Base-by-base conservation (phyloP, 768 basidiomycete species). In the Tricholoma matsutake region DNA sequence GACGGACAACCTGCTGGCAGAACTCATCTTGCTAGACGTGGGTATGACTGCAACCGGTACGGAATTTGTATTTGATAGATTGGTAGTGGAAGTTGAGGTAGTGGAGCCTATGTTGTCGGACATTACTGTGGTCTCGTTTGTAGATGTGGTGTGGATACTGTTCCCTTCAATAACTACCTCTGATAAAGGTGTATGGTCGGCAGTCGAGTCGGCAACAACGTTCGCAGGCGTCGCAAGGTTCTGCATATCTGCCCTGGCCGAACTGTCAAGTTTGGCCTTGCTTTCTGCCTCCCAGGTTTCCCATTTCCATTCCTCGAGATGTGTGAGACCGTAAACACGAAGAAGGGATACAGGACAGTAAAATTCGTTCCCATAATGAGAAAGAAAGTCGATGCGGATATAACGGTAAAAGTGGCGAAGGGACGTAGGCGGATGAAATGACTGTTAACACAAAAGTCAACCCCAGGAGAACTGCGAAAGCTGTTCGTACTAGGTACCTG, bases 271-370 rank as follows among this genome's bases (percentile, higher is more conserved):
- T 58, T 82, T 81, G 1, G 78, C 78, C 39, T 72, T 78, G 64
- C 88, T 89, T 69, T 91, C 88, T 3, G 79, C 82, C 65, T 90
- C 85, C 91, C 91, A 94, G 6, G 79, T 79, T 54, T 93, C 92
- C 89, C 93, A 91, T 67, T 96, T 96, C 86, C 92, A 98, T 67
- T 95, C 86, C 63, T 98, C 96, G 64, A 98, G 86, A 76, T 98
- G 95, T 1, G 95, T 98, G 57, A 96, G 86, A 5, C 97, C 97
- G 63, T 95, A 98, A 1, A 97, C 94, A 29, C 94, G 88, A 16
- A 98, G 81, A 0, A 98, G 83, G 0, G 92, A 95, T 16, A 98
- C 81, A 0, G 97, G 97, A 68, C 97, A 99, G 71, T 95, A 98
- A 75, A 90, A 98, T 73, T 99, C 97, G 67, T 85, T 90, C 18